Base-by-base conservation (phyloP, 805 yeast species). In the Sungouiozyma ichnusensis region DNA sequence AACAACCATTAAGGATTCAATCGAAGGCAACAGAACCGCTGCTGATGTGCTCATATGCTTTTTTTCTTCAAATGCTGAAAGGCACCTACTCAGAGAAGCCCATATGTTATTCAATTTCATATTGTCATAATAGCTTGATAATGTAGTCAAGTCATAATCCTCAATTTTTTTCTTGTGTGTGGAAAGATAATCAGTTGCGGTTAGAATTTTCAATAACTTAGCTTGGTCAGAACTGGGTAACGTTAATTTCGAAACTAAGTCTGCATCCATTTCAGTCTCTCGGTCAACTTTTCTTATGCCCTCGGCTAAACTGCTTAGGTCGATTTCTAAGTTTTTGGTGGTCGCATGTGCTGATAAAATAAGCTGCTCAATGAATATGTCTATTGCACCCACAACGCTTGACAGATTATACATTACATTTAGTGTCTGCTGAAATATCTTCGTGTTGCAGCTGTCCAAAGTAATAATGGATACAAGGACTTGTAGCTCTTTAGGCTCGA, bases 1-100 rank as follows among this genome's bases (percentile, higher is more conserved):
- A n/a, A 92, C 92, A 39, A 90, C 95, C 94, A 92, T 86, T 43
- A 92, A 68, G 0, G 95, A 79, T 58, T 90, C 98, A 46, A 90
- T 85, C 46, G 87, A 62, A 0, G 97, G 97, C 18, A 90, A 67
- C 18, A 88, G 63, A 1, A 85, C 81, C 1, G 94, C 81, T 0
- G 95, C 87, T 36, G 85, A 76, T 37, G 77, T 77, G 17, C 74
- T 65, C 48, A 80, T 63, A 14, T 68, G 67, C 14, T 73, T 69
- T 34, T 74, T 72, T 17, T 73, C 77, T 53, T 81, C 90, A 44
- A 84, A 66, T 4, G 72, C 68, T 35, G 76, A 63, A 52, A 86
- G 66, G 49, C 85, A 79, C 39, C 76, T 83, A 64, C 92, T 81
- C 37, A 85, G 68, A 0, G 87, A 83, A 33, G 79, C 83, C 97